These are phyloP conservation scores for Zostera marina DNA, from an alignment of 116 monocot genomes.

Conservation along the genomic window DNA sequence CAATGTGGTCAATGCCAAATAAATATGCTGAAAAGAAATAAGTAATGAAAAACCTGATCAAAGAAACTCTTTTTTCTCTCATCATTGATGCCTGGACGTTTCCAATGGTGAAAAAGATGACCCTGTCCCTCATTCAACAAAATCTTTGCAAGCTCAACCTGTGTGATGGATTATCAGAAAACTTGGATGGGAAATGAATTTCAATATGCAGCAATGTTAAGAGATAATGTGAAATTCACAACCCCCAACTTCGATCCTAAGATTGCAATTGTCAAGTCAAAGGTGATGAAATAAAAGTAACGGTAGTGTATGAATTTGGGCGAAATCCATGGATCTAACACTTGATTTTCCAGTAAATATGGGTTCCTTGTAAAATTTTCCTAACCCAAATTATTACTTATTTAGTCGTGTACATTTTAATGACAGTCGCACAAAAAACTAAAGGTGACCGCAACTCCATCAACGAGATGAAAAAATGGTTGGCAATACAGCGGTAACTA, in stretches of 20 bases:
- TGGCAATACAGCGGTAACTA: neutral
- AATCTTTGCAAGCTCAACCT: slow-evolving; percentile 71
- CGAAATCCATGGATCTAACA: too few species aligned
- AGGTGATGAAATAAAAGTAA: too few species aligned
- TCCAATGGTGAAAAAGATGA: slow-evolving; percentile 77
- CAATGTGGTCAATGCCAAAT: neutral
- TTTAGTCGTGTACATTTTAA: too few species aligned
- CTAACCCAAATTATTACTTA: too few species aligned
- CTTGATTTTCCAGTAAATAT: too few species aligned
- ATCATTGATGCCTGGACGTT: slow-evolving; percentile 66
- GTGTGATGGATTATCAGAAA: neutral
- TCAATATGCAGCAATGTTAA: neutral
- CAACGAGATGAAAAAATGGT: neutral
- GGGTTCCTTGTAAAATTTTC: too few species aligned
- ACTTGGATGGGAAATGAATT: neutral
- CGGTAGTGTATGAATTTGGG: too few species aligned
- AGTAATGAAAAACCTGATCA: slow-evolving; percentile 42
- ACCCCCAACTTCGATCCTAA: too few species aligned
- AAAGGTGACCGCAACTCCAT: neutral
- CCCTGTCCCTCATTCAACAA: slow-evolving; percentile 53
- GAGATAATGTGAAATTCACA: neutral
- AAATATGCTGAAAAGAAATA: neutral
- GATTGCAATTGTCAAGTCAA: too few species aligned
- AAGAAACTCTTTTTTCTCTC: slow-evolving; percentile 52
- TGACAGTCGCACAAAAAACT: too few species aligned